Percentiles rank a stretch among this genome's conserved stretches.
phyloP scores from a whole-genome alignment of 2,329 filamentous ascomycete genomes.

The Aspergillus unguis region DNA sequence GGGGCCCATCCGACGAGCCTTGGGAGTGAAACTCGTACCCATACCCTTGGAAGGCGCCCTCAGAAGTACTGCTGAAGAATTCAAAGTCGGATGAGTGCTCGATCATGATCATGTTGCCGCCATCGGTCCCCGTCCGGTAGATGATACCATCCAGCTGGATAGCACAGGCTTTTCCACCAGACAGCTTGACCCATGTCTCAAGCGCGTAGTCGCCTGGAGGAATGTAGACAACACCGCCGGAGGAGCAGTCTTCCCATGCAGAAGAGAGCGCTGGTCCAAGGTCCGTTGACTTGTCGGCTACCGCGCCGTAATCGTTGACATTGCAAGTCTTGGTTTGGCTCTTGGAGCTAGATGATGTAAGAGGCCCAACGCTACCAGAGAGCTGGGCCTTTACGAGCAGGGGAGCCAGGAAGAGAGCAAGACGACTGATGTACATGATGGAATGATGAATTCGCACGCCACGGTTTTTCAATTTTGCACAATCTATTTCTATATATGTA shows the following conservation, averaged over 20 bases:
- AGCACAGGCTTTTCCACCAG: slow-evolving; percentile 48
- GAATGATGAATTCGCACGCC: background rate
- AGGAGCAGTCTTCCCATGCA: slow-evolving; percentile 52
- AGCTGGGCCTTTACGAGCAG: slow-evolving; percentile 14
- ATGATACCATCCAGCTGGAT: slow-evolving; percentile 54
- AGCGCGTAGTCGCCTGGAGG: slow-evolving; percentile 51
- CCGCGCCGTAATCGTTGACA: slow-evolving; percentile 52
- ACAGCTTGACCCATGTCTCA: slow-evolving; percentile 49
- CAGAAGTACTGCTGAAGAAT: slow-evolving; percentile 51
- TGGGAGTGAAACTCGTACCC: slow-evolving; percentile 50
- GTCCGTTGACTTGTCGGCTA: slow-evolving; percentile 52
- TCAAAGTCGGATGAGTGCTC: slow-evolving; percentile 52
- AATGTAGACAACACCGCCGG: slow-evolving; percentile 51
- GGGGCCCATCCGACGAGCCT: slow-evolving; percentile 41
- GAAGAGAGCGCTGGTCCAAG: slow-evolving; percentile 47
- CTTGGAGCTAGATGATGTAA: slow-evolving; percentile 12
- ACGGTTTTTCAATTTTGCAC: background rate
- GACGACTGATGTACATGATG: slow-evolving; percentile 8
- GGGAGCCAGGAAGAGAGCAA: slow-evolving; percentile 6
- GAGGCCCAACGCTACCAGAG: slow-evolving; percentile 16
- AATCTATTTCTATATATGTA: background rate
- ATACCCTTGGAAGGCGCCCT: slow-evolving; percentile 53
- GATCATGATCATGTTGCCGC: slow-evolving; percentile 54
- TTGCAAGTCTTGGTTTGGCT: slow-evolving; percentile 43
- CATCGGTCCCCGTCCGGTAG: slow-evolving; percentile 49